A percentile compares a stretch with the other conserved stretches of the same genome.
Conservation (phyloP, 164 flowering plant species). For the Chloranthus sessilifolius region DNA sequence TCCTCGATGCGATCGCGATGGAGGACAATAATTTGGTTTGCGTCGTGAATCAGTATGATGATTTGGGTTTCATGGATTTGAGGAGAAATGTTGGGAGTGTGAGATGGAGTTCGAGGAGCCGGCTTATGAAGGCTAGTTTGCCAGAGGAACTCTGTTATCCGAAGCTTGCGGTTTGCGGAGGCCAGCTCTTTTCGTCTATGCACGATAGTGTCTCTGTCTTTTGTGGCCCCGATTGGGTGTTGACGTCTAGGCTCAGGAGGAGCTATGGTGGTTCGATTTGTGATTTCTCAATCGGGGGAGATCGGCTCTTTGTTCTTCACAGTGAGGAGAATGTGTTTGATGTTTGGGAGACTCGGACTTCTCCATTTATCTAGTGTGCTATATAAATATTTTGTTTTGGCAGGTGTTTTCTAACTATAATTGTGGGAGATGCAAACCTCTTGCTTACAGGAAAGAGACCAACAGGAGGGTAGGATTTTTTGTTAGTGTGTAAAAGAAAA, state of each 20-base stretch:
- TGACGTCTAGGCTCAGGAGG: conserved; percentile 68
- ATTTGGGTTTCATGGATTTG: conserved; percentile 80
- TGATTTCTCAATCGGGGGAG: conserved; percentile 88
- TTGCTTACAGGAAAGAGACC: not conserved
- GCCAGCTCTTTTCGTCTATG: conserved; percentile 83
- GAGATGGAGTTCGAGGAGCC: conserved; percentile 79
- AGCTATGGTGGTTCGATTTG: conserved; percentile 82
- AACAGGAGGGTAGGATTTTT: not conserved
- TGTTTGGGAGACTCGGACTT: conserved; percentile 77
- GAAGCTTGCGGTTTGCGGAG: conserved; percentile 63
- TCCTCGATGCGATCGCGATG: conserved; percentile 78
- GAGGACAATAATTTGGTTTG: conserved; percentile 63
- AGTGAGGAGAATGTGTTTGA: conserved; percentile 90
- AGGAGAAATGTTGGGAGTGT: conserved; percentile 42
- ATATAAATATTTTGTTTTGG: not conserved
- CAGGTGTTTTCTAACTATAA: not conserved
- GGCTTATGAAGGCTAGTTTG: conserved; percentile 58
- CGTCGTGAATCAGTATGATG: conserved; percentile 75
- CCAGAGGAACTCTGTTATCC: conserved; percentile 82
- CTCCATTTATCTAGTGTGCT: conserved; percentile 27
- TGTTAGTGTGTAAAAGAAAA: not conserved
- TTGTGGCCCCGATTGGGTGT: conserved; percentile 78
- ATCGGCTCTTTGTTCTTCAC: conserved; percentile 77
- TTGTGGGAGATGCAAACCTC: not conserved
- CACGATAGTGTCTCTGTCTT: conserved; percentile 74